Conservation (phyloP, 139 green algal species). For the Yamagishiella unicocca region DNA sequence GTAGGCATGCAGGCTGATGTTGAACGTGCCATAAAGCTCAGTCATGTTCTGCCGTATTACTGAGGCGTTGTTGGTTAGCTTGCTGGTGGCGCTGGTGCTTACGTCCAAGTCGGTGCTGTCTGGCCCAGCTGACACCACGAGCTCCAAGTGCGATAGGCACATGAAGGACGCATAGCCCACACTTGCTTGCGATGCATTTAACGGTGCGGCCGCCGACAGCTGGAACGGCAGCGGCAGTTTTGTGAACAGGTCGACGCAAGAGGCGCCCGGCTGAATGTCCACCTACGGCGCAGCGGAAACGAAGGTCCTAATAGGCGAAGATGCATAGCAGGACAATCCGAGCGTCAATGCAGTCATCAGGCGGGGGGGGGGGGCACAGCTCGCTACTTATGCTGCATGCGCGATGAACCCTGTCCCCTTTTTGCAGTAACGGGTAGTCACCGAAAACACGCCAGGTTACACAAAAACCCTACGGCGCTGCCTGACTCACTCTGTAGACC, state of each 20-base stretch:
- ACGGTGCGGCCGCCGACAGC: not conserved
- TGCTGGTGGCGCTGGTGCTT: not conserved
- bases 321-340: not conserved
- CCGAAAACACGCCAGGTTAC: not conserved
- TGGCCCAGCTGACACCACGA: not conserved
- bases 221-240: not conserved
- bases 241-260: not conserved
- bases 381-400: not conserved
- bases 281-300: too few species aligned
- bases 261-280: not conserved
- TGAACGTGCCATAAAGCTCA: constrained; percentile 1
- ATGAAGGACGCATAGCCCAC: not conserved
- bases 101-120: too few species aligned
- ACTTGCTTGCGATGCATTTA: not conserved
- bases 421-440: not conserved
- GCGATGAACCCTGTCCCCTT: not conserved
- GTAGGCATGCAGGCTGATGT: not conserved
- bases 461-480: too few species aligned
- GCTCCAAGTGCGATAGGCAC: constrained; percentile 12
- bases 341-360: not conserved
- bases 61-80: not conserved
- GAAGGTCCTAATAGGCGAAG: not conserved
- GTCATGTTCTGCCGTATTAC: not conserved
- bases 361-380: not conserved
- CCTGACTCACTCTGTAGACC: not conserved